A percentile compares a stretch with the other conserved stretches of the same genome.
These are phyloP conservation scores for Avena atlantica DNA, from an alignment of 176 grass and related monocot genomes.

Conservation along the genomic window DNA sequence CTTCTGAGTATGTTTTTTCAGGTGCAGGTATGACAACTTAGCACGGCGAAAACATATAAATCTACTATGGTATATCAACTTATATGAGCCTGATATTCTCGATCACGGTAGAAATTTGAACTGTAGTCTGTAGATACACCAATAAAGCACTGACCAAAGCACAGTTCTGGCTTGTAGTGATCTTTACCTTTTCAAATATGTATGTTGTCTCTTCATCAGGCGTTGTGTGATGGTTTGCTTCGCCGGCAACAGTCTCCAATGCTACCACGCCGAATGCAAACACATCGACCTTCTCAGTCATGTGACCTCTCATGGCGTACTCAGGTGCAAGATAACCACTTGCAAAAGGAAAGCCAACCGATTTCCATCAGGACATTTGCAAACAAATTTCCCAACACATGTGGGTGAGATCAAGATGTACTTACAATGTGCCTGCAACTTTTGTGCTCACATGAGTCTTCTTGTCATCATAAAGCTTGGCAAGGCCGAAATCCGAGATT, in stretches of 20 bases:
- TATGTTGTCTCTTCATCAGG: slow-evolving; percentile 44
- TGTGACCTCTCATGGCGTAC: slow-evolving; percentile 73
- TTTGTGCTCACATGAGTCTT: slow-evolving; percentile 80
- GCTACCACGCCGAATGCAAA: slow-evolving; percentile 60
- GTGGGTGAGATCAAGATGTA: background rate
- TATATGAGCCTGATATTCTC: background rate
- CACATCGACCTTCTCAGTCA: slow-evolving; percentile 67
- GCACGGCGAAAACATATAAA: background rate
- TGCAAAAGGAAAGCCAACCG: slow-evolving; percentile 10
- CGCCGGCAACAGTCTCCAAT: slow-evolving; percentile 51
- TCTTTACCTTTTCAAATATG: slow-evolving; percentile 41
- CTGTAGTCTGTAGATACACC: background rate
- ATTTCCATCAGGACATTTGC: background rate
- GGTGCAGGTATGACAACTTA: background rate
- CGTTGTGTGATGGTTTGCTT: slow-evolving; percentile 41
- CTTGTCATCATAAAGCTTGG: slow-evolving; percentile 77
- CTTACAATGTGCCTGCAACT: slow-evolving; percentile 84
- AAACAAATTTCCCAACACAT: background rate
- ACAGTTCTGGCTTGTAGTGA: background rate
- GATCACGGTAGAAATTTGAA: background rate
- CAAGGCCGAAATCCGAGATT: slow-evolving; percentile 79
- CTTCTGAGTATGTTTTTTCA: background rate
- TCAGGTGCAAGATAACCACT: slow-evolving; percentile 82
- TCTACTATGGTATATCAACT: background rate
- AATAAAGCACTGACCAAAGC: background rate